phyloP scores from a whole-genome alignment of 1,139 yeast species.

The Blastobotrys persicus region DNA sequence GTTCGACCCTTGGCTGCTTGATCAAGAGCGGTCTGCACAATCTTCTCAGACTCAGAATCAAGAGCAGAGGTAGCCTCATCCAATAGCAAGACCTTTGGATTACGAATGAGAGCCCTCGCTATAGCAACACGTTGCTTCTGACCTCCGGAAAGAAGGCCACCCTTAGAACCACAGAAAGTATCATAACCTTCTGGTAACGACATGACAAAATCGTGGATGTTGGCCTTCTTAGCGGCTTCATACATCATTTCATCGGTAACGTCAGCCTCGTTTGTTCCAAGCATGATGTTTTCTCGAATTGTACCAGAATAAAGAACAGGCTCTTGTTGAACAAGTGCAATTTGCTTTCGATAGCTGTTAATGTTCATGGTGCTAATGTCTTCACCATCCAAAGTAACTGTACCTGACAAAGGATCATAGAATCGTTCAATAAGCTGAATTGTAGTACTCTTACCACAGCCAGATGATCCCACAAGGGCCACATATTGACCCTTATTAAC shows the following conservation, averaged over 20 bases:
- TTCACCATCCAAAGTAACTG: slow-evolving; percentile 64
- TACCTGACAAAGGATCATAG: slow-evolving; percentile 71
- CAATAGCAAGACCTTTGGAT: slow-evolving; percentile 62
- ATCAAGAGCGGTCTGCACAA: slow-evolving; percentile 63
- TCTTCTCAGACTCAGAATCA: slow-evolving; percentile 78
- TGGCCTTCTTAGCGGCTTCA: slow-evolving; percentile 73
- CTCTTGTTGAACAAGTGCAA: slow-evolving; percentile 85
- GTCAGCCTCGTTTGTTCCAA: slow-evolving; percentile 57
- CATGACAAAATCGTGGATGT: slow-evolving; percentile 72
- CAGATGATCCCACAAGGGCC: slow-evolving; percentile 94
- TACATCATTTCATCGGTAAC: slow-evolving; percentile 62
- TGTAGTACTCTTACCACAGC: slow-evolving; percentile 91
- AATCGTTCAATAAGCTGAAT: slow-evolving; percentile 78
- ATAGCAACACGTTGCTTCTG: slow-evolving; percentile 77
- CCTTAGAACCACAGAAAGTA: slow-evolving; percentile 79
- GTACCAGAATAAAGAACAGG: slow-evolving; percentile 87
- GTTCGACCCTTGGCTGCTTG: slow-evolving; percentile 68
- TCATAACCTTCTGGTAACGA: slow-evolving; percentile 81
- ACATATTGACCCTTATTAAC: slow-evolving; percentile 81
- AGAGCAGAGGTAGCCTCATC: slow-evolving; percentile 83
- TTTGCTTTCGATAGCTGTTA: slow-evolving; percentile 62
- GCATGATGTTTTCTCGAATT: slow-evolving; percentile 73
- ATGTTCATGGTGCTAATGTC: slow-evolving; percentile 70
- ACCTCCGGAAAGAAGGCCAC: slow-evolving; percentile 81
- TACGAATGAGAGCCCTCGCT: slow-evolving; percentile 70